phyloP scores from a whole-genome alignment of 2,329 filamentous ascomycete genomes.

The Pezicula radicicola region DNA sequence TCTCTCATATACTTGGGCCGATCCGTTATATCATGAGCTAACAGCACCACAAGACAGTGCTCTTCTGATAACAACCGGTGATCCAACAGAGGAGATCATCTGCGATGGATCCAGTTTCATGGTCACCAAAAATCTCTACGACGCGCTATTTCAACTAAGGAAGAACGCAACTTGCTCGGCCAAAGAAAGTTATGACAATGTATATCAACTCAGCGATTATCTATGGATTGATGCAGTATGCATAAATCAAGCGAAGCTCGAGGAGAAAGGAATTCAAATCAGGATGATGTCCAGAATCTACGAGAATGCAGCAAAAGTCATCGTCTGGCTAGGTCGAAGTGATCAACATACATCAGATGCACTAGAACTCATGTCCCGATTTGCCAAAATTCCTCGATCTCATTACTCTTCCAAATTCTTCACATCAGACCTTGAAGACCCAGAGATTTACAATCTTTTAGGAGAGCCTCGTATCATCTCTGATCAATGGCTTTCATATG shows the following conservation, averaged over 20 bases:
- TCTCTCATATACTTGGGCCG: constrained; percentile 13
- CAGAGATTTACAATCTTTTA: constrained; percentile 1
- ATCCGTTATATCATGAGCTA: constrained; percentile 4
- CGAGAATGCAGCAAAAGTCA: constrained; percentile 2
- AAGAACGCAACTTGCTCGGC: background rate
- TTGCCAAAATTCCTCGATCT: background rate
- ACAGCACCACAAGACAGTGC: background rate
- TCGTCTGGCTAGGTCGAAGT: constrained; percentile 8
- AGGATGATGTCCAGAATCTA: constrained; percentile 11
- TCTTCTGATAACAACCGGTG: background rate
- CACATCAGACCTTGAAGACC: constrained; percentile 3
- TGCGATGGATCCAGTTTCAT: background rate
- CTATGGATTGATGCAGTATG: constrained; percentile 15
- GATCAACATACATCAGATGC: background rate
- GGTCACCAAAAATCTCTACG: background rate
- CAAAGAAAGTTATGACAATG: background rate
- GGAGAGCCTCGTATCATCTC: constrained; percentile 2
- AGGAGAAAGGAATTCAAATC: constrained; percentile 8
- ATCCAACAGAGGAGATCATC: background rate
- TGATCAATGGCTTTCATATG: constrained; percentile 9
- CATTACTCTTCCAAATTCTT: background rate
- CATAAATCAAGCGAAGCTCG: constrained; percentile 9
- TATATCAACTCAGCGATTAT: background rate
- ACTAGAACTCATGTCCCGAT: background rate
- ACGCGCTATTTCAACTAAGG: background rate